These are phyloP conservation scores for Atalantia buxifolia DNA, from an alignment of 345 rosid species.

Conservation along the genomic window DNA sequence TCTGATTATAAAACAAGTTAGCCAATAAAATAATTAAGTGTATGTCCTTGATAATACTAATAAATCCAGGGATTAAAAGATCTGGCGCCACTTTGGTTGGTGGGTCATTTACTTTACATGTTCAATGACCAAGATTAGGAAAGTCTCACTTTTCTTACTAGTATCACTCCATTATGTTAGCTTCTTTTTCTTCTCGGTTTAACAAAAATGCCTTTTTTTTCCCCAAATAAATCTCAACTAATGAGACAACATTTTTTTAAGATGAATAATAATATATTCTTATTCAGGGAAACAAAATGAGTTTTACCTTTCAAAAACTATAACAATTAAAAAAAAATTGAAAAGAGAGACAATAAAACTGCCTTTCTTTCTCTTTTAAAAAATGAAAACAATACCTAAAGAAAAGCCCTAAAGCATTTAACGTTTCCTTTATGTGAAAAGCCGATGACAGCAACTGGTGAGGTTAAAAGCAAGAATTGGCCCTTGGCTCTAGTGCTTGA, in stretches of 20 bases:
- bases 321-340: background rate
- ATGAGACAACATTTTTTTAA: too few species aligned
- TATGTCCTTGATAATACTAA: background rate
- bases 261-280: too few species aligned
- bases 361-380: too few species aligned
- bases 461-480: background rate
- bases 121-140: constrained; percentile 4
- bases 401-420: constrained; percentile 19
- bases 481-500: background rate
- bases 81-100: constrained; percentile 5
- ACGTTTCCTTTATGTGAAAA: constrained; percentile 18
- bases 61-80: constrained; percentile 12
- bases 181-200: background rate
- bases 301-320: too few species aligned
- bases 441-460: constrained; percentile 2
- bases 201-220: too few species aligned
- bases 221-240: too few species aligned
- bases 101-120: constrained; percentile 7
- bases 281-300: too few species aligned
- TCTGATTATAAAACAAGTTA: constrained; percentile 1
- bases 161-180: background rate
- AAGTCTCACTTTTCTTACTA: constrained; percentile 9
- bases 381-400: background rate
- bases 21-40: constrained; percentile 1
- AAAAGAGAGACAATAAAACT: too few species aligned